Evolutionary conservation across 179 eudicot genomes (phyloP).

Genomic region (Beta macrorhiza): DNA sequence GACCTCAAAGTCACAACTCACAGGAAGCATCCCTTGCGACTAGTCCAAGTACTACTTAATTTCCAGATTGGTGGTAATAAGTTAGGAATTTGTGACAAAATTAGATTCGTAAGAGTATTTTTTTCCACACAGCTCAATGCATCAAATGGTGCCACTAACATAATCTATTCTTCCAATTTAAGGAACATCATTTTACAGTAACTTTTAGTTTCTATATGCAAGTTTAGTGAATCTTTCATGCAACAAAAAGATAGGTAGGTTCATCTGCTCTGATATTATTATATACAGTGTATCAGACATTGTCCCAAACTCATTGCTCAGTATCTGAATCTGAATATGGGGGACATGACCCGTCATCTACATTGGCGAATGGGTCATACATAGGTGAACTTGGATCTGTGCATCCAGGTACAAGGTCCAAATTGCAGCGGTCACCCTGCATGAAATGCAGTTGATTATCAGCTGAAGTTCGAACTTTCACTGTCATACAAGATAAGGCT

Average conservation of each 20-base stretch:
- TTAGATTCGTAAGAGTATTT: no score
- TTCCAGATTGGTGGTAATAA: no score
- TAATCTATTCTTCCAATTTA: neutral
- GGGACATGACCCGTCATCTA: constrained; percentile 71
- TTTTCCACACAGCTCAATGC: neutral
- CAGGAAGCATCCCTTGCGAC: no score
- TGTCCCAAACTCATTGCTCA: constrained; percentile 25
- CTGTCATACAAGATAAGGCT: neutral
- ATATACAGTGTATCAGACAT: constrained; percentile 25
- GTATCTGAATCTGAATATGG: constrained; percentile 57
- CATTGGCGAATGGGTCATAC: constrained; percentile 56
- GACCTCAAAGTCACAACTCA: no score
- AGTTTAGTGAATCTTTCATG: neutral
- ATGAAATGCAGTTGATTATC: constrained; percentile 1
- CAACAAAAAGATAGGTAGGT: neutral
- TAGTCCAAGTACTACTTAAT: no score
- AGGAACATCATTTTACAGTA: neutral
- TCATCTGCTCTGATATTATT: constrained; percentile 12
- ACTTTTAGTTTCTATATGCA: neutral
- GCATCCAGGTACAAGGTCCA: constrained; percentile 62
- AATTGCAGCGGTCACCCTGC: constrained; percentile 69
- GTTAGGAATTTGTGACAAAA: no score
- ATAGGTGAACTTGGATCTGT: constrained; percentile 50
- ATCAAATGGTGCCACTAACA: neutral
- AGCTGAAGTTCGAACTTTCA: neutral